phyloP scores from a whole-genome alignment of 208 protist genomes.

The Trypanosomatidae sp. region DNA sequence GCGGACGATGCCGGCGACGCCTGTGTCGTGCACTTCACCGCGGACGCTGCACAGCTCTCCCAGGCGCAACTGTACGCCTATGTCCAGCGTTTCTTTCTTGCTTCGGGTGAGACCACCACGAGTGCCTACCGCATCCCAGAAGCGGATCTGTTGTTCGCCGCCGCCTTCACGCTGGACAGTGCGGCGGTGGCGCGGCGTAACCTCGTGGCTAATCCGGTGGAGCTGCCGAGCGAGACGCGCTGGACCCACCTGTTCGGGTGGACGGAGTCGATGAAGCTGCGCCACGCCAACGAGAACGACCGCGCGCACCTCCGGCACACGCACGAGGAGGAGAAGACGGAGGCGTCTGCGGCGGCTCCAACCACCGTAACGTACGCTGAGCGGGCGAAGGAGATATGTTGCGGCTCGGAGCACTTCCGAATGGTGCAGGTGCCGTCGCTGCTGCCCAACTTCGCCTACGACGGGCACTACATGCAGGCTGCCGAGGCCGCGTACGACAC shows the following conservation, averaged over 20 bases:
- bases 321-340: background rate
- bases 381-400: constrained; percentile 16
- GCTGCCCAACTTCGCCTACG: constrained; percentile 53
- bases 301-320: constrained; percentile 23
- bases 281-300: constrained; percentile 38
- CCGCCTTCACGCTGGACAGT: constrained; percentile 47
- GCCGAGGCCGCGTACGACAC: constrained; percentile 43
- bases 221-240: constrained; percentile 56
- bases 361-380: constrained; percentile 1
- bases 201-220: constrained; percentile 19
- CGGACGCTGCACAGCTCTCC: constrained; percentile 36
- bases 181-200: constrained; percentile 12
- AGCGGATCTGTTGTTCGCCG: constrained; percentile 44
- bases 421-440: constrained; percentile 62
- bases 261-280: constrained; percentile 49
- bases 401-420: constrained; percentile 15
- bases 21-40: constrained; percentile 74
- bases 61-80: constrained; percentile 41
- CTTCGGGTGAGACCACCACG: background rate
- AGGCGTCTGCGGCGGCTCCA: background rate
- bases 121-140: constrained; percentile 12
- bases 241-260: constrained; percentile 64
- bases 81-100: constrained; percentile 35
- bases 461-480: constrained; percentile 46
- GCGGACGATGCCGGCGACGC: constrained; percentile 2